phyloP scores from a whole-genome alignment of 2,329 filamentous ascomycete species.

The Sclerotiophoma versabilis region DNA sequence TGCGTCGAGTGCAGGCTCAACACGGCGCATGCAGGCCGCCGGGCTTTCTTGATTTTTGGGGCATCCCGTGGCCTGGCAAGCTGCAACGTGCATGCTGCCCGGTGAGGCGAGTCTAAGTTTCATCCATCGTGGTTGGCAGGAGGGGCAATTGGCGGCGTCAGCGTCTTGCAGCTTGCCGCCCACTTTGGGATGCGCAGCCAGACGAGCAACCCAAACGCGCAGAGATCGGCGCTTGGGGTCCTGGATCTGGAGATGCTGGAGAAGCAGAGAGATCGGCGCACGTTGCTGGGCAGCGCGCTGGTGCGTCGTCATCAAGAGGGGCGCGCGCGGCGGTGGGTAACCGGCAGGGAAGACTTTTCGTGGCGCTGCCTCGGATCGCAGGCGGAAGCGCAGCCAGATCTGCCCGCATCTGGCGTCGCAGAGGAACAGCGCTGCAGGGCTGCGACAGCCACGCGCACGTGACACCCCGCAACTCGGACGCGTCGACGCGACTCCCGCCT shows the following conservation, averaged over 20 bases:
- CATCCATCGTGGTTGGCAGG: constrained; percentile 12
- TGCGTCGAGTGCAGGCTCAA: constrained; percentile 8
- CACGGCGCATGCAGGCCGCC: constrained; percentile 3
- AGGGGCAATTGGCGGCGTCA: constrained; percentile 17
- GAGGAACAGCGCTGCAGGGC: too few relatives aligned
- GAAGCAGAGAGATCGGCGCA: constrained; percentile 9
- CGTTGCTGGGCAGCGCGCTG: constrained; percentile 4
- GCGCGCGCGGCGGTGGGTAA: constrained; percentile 7
- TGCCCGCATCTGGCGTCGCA: constrained; percentile 10
- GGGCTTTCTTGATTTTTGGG: constrained; percentile 8
- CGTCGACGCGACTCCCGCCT: constrained; percentile 12
- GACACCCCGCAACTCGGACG: constrained; percentile 15
- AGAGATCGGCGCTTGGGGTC: constrained; percentile 15
- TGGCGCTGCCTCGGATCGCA: constrained; percentile 16
- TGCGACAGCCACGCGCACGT: neutral
- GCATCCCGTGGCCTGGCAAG: constrained; percentile 2
- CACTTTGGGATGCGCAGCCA: constrained; percentile 3
- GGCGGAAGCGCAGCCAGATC: constrained; percentile 20
- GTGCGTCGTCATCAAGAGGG: constrained; percentile 20
- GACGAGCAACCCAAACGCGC: constrained; percentile 5
- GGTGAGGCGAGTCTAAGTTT: constrained; percentile 9
- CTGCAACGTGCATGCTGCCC: constrained; percentile 1
- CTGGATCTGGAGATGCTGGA: constrained; percentile 22
- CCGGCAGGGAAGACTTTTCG: constrained; percentile 20
- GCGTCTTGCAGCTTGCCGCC: constrained; percentile 5